Conservation (phyloP, 345 rosid genomes). For the Linum tenue region DNA sequence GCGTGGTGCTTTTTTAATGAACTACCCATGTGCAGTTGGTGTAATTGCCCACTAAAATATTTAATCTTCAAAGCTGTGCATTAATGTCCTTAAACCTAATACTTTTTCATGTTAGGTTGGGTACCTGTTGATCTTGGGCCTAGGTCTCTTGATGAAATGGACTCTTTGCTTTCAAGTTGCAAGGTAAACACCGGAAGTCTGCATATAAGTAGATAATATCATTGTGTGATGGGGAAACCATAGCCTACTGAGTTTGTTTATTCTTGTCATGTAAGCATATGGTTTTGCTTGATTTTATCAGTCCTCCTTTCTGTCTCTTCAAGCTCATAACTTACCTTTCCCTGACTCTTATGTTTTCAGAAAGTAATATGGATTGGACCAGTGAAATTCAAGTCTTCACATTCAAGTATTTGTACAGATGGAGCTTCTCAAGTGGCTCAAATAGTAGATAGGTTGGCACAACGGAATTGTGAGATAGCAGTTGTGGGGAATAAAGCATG, state of each 20-base stretch:
- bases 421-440: constrained; percentile 36
- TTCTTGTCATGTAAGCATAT: neutral
- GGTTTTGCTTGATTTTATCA: neutral
- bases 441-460: constrained; percentile 27
- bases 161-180: constrained; percentile 33
- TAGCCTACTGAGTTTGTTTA: too few species aligned
- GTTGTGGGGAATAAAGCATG: constrained; percentile 42
- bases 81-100: neutral
- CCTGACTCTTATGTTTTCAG: constrained; percentile 24
- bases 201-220: too few species aligned
- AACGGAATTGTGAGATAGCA: constrained; percentile 32
- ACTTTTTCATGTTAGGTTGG: constrained; percentile 37
- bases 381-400: constrained; percentile 29
- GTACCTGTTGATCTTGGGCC: constrained; percentile 61
- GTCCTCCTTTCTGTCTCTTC: constrained; percentile 9
- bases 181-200: constrained; percentile 30
- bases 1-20: too few species aligned
- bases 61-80: too few species aligned
- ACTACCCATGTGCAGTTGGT: too few species aligned
- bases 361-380: constrained; percentile 59
- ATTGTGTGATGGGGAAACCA: too few species aligned
- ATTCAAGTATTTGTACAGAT: constrained; percentile 15
- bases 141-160: constrained; percentile 37
- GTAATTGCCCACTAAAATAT: too few species aligned
- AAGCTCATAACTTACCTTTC: constrained; percentile 2